Base-by-base conservation (phyloP, 2,329 filamentous ascomycete species). In the Sclerotinia minor region DNA sequence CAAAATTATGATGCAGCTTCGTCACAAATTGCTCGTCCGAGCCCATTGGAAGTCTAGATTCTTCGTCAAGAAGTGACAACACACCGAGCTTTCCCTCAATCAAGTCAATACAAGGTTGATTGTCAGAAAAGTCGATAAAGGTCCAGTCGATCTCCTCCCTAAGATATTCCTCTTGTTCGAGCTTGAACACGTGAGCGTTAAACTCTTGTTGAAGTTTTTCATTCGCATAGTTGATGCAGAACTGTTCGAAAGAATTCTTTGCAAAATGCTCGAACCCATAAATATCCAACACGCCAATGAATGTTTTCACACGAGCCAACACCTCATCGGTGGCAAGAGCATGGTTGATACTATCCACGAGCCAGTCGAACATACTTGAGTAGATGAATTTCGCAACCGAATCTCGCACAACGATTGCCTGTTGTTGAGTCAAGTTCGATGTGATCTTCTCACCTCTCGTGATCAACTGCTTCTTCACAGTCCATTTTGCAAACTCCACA, bases 181-280 rank as follows among this genome's bases (percentile, higher is more conserved):
- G 86, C 80, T 98, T 97, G 86, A 99, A 99, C 47, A 99, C 95
- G 77, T 99, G 95, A 78, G 96, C 92, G 80, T 99, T 99, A 84
- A 99, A 99, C 79, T 98, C 94, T 79, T 99, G 95, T 78, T 99
- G 95, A 66, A 99, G 83, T 81, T 99, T 99, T 81, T 99, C 95
- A 80, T 99, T 99, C 80, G 95, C 95, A 77, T 99, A 99, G 81
- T 99, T 99, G 86, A 99, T 99, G 81, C 95, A 99, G 80, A 99
- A 99, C 79, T 99, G 95, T 79, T 99, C 95, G 76, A 99, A 99
- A 0, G 95, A 99, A 82, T 99, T 99, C 84, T 97, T 98, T 71
- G 95, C 94, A 77, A 99, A 99, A 80, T 98, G 95, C 79, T 99
- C 95, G 77, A 99, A 99, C 71, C 94, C 94, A 80, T 98, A 98